phyloP scores from a whole-genome alignment of 331 rosid species.

The Rosa hybrid region DNA sequence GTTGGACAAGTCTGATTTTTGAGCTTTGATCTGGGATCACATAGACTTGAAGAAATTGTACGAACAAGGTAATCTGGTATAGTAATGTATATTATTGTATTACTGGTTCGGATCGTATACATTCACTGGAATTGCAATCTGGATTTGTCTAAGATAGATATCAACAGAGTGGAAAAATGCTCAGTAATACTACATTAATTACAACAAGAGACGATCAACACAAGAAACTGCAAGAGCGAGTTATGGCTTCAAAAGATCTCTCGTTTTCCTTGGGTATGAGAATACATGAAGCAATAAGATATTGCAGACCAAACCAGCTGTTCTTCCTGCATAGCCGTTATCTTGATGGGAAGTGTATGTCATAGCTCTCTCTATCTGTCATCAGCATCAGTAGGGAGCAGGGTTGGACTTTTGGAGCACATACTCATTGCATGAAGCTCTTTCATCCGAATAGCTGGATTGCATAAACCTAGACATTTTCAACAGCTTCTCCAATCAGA shows the following conservation, averaged over 20 bases:
- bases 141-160: background rate
- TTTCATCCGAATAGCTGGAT: conserved; percentile 31
- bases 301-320: background rate
- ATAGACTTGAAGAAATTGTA: background rate
- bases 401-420: conserved; percentile 43
- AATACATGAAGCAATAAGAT: background rate
- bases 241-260: background rate
- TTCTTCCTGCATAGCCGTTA: conserved; percentile 1
- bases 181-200: background rate
- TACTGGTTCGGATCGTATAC: background rate
- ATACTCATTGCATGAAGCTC: conserved; percentile 38
- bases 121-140: background rate
- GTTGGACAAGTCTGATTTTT: background rate
- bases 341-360: background rate
- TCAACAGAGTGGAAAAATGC: background rate
- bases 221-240: background rate
- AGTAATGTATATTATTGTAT: background rate
- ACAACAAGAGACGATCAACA: background rate
- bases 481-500: conserved; percentile 5
- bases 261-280: background rate
- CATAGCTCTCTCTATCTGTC: conserved; percentile 16
- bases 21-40: background rate
- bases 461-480: conserved; percentile 36
- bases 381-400: conserved; percentile 25
- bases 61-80: background rate